Base-by-base conservation (phyloP, 2,329 filamentous ascomycete species). In the Penicillium sp. region DNA sequence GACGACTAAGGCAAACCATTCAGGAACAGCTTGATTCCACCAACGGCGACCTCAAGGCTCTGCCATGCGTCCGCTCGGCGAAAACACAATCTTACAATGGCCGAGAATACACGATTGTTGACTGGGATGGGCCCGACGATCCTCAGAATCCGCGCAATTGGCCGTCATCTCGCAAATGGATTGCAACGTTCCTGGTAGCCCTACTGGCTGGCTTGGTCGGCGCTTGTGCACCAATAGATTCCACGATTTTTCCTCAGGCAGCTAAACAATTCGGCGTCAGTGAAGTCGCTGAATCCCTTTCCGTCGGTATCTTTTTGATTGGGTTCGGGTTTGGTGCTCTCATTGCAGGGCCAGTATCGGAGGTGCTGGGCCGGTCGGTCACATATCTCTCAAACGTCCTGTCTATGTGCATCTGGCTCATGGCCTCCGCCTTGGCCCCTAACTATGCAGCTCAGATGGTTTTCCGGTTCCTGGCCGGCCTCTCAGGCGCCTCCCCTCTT, bases 231-330 rank as follows among this genome's bases (percentile, higher is more conserved):
- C 20, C 40, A 6, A 43, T 43, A 7, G 40, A 18, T 43, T 18
- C 40, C 8, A 8, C 40, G n/a, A 21, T 21, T 11, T 21, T 43
- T 6, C n/a, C 5, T 6, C 14, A 42, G 8, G 20, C 20, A 7
- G 40, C n/a, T 7, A 43, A 21, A 14, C n/a, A 43, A 18, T 35
- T 50, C 42, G 72, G 73, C 0, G 79, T 81, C 0, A 73, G 72
- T 26, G 67, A 78, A 42, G 75, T 80, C 3, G 74, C 74, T 1
- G 79, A 76, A 63, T 76, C 72, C 11, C 61, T 81, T 28, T 76
- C 76, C 0, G 81, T 70, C 28, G 71, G 69, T 61, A 47, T 50
- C 18, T 50, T 50, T n/a, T 21, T 50, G 14, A n/a, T 35, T 20
- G 47, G 24, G 5, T 50, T 30, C 20, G 47, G 24, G 6, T 9